Percentiles rank a stretch among this genome's conserved stretches.
Evolutionary conservation across 495 filamentous ascomycete genomes (phyloP).

Genomic region (Tirmania nivea): DNA sequence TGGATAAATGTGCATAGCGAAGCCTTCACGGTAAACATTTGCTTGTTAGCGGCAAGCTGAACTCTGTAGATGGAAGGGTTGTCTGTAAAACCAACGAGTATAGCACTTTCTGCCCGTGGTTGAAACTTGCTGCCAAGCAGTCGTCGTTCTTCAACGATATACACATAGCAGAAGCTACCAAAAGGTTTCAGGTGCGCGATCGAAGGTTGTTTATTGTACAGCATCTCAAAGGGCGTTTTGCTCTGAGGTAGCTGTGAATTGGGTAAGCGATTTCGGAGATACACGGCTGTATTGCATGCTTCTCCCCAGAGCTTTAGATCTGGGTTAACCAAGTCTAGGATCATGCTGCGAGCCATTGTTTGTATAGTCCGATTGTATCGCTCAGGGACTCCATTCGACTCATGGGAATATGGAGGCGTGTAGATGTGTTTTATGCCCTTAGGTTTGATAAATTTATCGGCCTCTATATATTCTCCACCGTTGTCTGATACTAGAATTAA

Average conservation of each 20-base stretch:
- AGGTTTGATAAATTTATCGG: not conserved
- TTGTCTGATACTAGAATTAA: not conserved
- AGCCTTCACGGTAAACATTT: no score
- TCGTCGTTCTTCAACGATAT: not conserved
- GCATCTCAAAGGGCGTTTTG: not conserved
- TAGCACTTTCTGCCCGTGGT: not conserved
- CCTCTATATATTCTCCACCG: slow-evolving; percentile 1
- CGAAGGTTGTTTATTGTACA: no score
- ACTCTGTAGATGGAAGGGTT: no score
- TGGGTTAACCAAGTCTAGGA: not conserved
- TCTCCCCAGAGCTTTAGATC: not conserved
- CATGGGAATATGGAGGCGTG: not conserved
- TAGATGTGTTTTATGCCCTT: not conserved
- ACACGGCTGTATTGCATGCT: not conserved
- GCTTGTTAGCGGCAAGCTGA: no score
- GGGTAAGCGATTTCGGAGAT: not conserved
- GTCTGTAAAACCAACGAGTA: not conserved
- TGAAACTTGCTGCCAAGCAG: not conserved
- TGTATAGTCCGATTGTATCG: not conserved
- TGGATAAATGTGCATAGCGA: no score
- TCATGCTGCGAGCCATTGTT: not conserved
- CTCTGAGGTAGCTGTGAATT: not conserved
- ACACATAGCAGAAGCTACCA: not conserved
- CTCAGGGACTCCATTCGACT: not conserved
- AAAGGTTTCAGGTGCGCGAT: no score